Evolutionary conservation across 2,329 filamentous ascomycete species (phyloP).

Genomic region (Exophiala oligosperma): DNA sequence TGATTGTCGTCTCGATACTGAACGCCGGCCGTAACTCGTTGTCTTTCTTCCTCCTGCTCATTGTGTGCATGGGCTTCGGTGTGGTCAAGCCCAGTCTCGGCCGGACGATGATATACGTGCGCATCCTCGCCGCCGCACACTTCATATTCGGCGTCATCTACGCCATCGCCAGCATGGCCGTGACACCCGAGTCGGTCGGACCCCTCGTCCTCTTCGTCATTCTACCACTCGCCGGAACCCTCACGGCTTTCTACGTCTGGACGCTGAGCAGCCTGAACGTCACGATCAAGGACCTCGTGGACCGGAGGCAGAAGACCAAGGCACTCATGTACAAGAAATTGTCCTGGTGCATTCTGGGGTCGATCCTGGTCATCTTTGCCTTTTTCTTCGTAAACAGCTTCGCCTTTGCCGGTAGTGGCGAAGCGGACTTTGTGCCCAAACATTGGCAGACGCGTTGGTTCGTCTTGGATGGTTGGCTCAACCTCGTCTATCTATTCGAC

Average conservation of each 20-base stretch:
- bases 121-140: slow-evolving; percentile 85
- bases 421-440: slow-evolving; percentile 88
- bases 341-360: slow-evolving; percentile 94
- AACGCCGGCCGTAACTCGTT: slow-evolving; percentile 96
- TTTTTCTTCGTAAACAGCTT: slow-evolving; percentile 99
- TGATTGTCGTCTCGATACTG: slow-evolving; percentile 87
- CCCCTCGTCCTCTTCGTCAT: slow-evolving; percentile 91
- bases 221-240: slow-evolving; percentile 82
- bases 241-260: slow-evolving; percentile 98
- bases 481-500: slow-evolving; percentile 92
- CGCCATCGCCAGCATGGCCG: slow-evolving; percentile 80
- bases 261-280: slow-evolving; percentile 92
- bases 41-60: slow-evolving; percentile 95
- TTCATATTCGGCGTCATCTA: slow-evolving; percentile 90
- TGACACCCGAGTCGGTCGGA: slow-evolving; percentile 85
- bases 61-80: slow-evolving; percentile 99
- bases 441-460: slow-evolving; percentile 99
- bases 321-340: slow-evolving; percentile 96
- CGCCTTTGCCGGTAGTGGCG: slow-evolving; percentile 80
- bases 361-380: slow-evolving; percentile 91
- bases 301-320: slow-evolving; percentile 91
- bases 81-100: slow-evolving; percentile 93
- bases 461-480: slow-evolving; percentile 94
- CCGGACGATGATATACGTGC: slow-evolving; percentile 90
- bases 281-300: slow-evolving; percentile 93